A percentile compares a stretch with the other conserved stretches of the same genome.
phyloP scores from a whole-genome alignment of 2,329 filamentous ascomycete species.

The Teratosphaeria epicoccoides region DNA sequence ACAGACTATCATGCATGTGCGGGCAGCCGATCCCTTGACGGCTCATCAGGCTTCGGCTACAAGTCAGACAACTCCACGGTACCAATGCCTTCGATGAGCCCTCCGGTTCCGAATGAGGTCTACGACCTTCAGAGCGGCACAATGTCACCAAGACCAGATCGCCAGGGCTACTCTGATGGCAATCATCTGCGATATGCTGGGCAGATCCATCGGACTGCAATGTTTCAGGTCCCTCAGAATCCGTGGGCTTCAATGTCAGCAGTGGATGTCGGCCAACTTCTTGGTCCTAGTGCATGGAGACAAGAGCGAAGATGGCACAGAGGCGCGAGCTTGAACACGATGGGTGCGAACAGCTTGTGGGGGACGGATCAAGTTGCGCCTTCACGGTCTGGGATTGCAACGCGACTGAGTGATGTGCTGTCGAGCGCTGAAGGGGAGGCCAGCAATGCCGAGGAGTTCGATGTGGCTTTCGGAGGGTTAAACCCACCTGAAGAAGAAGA shows the following conservation, averaged over 20 bases:
- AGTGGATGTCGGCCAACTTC: background rate
- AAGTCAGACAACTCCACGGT: background rate
- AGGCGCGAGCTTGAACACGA: background rate
- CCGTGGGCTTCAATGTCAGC: background rate
- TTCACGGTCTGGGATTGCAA: constrained; percentile 49
- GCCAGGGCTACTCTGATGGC: background rate
- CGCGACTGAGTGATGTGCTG: constrained; percentile 56
- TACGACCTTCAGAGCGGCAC: background rate
- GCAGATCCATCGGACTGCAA: background rate
- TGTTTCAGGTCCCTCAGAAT: background rate
- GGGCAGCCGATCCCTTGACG: background rate
- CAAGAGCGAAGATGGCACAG: constrained; percentile 2
- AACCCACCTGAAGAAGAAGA: constrained; percentile 1
- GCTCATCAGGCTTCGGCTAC: background rate
- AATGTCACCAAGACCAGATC: background rate
- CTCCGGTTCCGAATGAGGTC: background rate
- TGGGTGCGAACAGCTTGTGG: too few relatives aligned
- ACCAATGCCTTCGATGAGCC: background rate
- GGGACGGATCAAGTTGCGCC: constrained; percentile 28
- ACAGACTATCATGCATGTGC: background rate
- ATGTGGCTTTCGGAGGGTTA: constrained; percentile 27
- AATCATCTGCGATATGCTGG: background rate
- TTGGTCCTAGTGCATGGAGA: background rate
- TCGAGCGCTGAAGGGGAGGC: constrained; percentile 61
- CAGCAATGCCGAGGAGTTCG: constrained; percentile 42